phyloP scores from a whole-genome alignment of 2,329 filamentous ascomycete genomes.

The Clonostachys byssicola region DNA sequence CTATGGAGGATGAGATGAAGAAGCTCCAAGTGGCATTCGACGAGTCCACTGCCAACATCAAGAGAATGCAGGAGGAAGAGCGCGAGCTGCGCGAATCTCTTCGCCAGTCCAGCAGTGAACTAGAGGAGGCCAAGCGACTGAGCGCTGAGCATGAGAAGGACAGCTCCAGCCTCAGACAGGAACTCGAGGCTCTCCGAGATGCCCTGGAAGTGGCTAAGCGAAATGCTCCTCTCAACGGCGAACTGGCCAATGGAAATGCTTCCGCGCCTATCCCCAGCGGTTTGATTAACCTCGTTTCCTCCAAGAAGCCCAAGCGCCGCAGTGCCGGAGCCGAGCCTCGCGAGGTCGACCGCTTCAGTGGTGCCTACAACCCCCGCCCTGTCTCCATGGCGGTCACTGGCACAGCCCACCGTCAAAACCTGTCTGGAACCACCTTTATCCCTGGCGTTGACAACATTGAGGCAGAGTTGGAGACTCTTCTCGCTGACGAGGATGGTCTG shows the following conservation, averaged over 20 bases:
- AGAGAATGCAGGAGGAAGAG: constrained; percentile 92
- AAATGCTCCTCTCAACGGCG: constrained; percentile 69
- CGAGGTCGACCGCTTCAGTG: constrained; percentile 85
- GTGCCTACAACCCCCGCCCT: constrained; percentile 87
- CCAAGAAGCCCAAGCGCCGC: constrained; percentile 93
- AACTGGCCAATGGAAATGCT: constrained; percentile 30
- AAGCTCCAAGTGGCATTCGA: constrained; percentile 85
- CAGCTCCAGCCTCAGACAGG: constrained; percentile 79
- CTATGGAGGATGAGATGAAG: constrained; percentile 94
- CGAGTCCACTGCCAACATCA: constrained; percentile 85
- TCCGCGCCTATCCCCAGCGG: constrained; percentile 60
- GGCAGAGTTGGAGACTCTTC: constrained; percentile 86
- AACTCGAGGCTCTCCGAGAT: constrained; percentile 85
- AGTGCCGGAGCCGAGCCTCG: constrained; percentile 85
- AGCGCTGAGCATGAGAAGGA: constrained; percentile 78
- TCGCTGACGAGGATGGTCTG: constrained; percentile 91
- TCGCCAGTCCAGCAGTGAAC: constrained; percentile 71
- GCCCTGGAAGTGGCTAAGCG: constrained; percentile 86
- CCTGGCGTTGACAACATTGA: constrained; percentile 87
- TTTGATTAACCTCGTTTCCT: constrained; percentile 93
- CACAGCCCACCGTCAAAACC: constrained; percentile 62
- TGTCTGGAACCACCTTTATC: constrained; percentile 73
- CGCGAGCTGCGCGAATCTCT: constrained; percentile 79
- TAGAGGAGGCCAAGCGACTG: constrained; percentile 73
- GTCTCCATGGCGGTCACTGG: constrained; percentile 88